A percentile compares a stretch with the other conserved stretches of the same genome.
These are phyloP conservation scores for Ceratobasidium sp. DNA, from an alignment of 1,284 basidiomycete species.

Conservation along the genomic window DNA sequence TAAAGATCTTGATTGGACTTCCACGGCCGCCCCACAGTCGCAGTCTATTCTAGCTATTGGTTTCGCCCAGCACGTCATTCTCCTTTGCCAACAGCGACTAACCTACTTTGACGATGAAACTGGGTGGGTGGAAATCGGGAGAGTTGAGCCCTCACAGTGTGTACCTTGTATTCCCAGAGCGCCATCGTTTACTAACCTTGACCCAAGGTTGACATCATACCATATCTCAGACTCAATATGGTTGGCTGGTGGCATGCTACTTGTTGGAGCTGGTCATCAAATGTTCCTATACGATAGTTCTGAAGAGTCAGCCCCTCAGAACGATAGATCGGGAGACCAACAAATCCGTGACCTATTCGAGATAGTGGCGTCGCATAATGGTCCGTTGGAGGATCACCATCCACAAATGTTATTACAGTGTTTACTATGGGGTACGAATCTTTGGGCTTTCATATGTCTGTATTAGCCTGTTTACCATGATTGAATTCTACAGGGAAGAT, in stretches of 20 bases:
- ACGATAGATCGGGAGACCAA: conserved; percentile 36
- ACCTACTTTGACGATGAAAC: conserved; percentile 83
- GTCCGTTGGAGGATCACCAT: conserved; percentile 85
- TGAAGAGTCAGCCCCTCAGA: conserved; percentile 36
- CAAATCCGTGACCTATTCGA: conserved; percentile 70
- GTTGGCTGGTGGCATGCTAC: conserved; percentile 77
- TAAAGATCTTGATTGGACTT: conserved; percentile 86
- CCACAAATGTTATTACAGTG: conserved; percentile 92
- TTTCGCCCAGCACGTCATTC: conserved; percentile 72
- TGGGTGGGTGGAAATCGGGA: conserved; percentile 77
- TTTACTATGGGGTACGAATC: conserved; percentile 77
- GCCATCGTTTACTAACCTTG: conserved; percentile 17
- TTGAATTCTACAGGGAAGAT: conserved; percentile 65
- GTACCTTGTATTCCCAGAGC: conserved; percentile 45
- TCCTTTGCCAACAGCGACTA: conserved; percentile 87
- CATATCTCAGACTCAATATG: conserved; percentile 85
- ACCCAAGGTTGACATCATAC: conserved; percentile 69
- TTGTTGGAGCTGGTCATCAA: conserved; percentile 76
- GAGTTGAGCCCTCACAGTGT: conserved; percentile 71
- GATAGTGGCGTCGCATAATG: conserved; percentile 78
- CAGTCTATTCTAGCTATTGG: conserved; percentile 90
- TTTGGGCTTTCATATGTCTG: not conserved
- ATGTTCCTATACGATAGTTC: conserved; percentile 71
- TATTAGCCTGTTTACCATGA: not conserved
- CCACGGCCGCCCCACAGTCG: conserved; percentile 71